Percentiles rank a stretch among this genome's conserved stretches.
Conservation (phyloP, 2,329 filamentous ascomycete species). For the Cephalotrichum gorgonifer region DNA sequence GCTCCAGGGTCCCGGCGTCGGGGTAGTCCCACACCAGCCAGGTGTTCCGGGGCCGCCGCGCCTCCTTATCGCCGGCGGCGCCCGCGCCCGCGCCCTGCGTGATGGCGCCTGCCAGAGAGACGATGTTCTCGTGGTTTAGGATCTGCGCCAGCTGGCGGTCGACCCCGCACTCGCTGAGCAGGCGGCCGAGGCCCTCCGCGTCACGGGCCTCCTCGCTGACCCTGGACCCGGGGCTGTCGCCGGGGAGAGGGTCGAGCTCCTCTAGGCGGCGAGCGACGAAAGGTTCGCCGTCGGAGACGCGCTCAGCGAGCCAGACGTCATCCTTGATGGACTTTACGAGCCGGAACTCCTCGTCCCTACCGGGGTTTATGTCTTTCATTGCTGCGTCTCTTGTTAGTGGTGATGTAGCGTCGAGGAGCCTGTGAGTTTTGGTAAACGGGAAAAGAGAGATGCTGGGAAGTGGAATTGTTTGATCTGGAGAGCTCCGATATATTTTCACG, state of each 20-base stretch:
- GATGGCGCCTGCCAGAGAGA: slow-evolving; percentile 30
- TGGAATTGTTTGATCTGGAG: not conserved
- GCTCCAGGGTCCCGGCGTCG: slow-evolving; percentile 37
- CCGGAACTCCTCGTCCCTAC: slow-evolving; percentile 12
- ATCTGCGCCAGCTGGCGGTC: slow-evolving; percentile 21
- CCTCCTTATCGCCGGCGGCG: too few relatives aligned
- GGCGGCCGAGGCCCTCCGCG: slow-evolving; percentile 13
- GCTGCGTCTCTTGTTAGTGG: not conserved
- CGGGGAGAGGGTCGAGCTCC: slow-evolving; percentile 8
- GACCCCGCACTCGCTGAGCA: slow-evolving; percentile 18
- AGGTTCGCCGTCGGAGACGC: slow-evolving; percentile 17
- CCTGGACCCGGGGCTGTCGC: slow-evolving; percentile 5
- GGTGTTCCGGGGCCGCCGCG: slow-evolving; percentile 4
- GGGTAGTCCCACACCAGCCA: slow-evolving; percentile 41
- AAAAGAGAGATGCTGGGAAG: not conserved
- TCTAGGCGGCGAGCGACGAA: slow-evolving; percentile 21
- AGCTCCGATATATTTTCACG: not conserved
- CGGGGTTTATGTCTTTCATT: not conserved
- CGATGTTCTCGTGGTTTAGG: slow-evolving; percentile 38
- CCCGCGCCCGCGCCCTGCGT: slow-evolving; percentile 9
- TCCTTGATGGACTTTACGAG: slow-evolving; percentile 18
- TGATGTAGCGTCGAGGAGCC: not conserved
- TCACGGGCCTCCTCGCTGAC: slow-evolving; percentile 12
- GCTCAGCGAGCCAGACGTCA: slow-evolving; percentile 21
- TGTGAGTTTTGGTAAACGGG: not conserved